A percentile compares a stretch with the other conserved stretches of the same genome.
Conservation (phyloP, 495 filamentous ascomycete species). For the Pyronema omphalodes region DNA sequence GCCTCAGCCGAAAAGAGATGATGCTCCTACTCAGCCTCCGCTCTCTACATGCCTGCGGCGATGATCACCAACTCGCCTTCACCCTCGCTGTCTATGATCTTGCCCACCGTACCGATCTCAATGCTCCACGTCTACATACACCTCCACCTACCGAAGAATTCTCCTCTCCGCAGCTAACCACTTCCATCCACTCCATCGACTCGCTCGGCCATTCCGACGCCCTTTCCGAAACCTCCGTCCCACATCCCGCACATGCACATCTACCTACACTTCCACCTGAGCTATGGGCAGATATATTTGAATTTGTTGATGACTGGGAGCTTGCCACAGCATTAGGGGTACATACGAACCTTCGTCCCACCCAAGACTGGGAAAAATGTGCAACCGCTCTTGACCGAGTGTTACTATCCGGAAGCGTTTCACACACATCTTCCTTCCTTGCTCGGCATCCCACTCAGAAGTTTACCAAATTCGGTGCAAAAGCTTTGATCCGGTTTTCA, state of each 20-base stretch:
- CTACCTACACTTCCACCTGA: constrained; percentile 46
- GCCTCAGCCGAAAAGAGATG: constrained; percentile 19
- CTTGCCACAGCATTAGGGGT: constrained; percentile 61
- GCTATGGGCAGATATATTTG: constrained; percentile 74
- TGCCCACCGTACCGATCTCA: constrained; percentile 20
- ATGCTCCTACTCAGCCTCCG: constrained; percentile 20
- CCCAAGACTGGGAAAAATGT: constrained; percentile 45
- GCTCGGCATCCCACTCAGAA: constrained; percentile 40
- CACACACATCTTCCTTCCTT: constrained; percentile 32
- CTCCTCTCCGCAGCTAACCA: background rate
- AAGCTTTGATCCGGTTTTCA: constrained; percentile 79
- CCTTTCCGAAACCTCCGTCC: background rate
- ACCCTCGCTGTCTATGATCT: constrained; percentile 22
- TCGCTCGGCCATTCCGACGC: background rate
- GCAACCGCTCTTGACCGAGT: constrained; percentile 56
- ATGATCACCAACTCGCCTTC: constrained; percentile 16
- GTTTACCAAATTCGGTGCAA: constrained; percentile 61
- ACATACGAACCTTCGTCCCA: constrained; percentile 53
- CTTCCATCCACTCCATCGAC: background rate
- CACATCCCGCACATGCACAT: background rate
- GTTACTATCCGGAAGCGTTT: constrained; percentile 51
- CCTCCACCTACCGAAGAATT: background rate
- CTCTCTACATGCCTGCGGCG: constrained; percentile 17
- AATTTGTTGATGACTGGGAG: constrained; percentile 77
- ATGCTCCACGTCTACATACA: constrained; percentile 7